A percentile compares a stretch with the other conserved stretches of the same genome.
phyloP scores from a whole-genome alignment of 495 filamentous ascomycete species.

The Penicillium paradoxum region DNA sequence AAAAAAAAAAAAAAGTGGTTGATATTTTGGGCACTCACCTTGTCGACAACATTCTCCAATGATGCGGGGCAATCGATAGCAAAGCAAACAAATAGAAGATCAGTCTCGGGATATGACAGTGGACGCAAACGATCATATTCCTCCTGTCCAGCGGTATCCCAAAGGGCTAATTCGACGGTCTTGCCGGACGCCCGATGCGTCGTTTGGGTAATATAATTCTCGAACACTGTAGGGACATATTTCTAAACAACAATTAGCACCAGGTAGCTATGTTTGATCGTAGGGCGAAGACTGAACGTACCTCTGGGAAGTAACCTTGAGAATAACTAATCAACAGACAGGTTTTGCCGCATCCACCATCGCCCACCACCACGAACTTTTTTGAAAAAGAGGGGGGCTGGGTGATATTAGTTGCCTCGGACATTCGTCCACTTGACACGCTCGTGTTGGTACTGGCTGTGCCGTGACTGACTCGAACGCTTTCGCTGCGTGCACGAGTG shows the following conservation, averaged over 20 bases:
- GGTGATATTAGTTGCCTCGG: constrained; percentile 77
- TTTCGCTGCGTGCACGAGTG: constrained; percentile 53
- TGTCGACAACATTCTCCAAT: constrained; percentile 96
- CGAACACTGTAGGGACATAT: constrained; percentile 99
- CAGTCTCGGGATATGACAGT: constrained; percentile 95
- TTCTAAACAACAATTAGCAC: constrained; percentile 55
- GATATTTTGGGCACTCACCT: constrained; percentile 53
- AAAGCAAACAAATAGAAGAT: constrained; percentile 97
- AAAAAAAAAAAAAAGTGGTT: no score
- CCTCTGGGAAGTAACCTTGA: constrained; percentile 97
- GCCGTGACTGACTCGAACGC: constrained; percentile 66
- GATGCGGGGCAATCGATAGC: constrained; percentile 98
- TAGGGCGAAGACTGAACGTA: constrained; percentile 31
- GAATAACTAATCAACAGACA: constrained; percentile 97
- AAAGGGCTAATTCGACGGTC: constrained; percentile 90
- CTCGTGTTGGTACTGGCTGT: constrained; percentile 76
- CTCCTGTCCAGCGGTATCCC: constrained; percentile 98
- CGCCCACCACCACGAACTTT: constrained; percentile 97
- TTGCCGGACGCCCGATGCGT: constrained; percentile 81
- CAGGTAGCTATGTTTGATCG: neutral
- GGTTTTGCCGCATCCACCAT: constrained; percentile 98
- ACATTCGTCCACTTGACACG: constrained; percentile 60
- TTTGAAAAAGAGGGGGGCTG: constrained; percentile 90
- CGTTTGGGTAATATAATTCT: constrained; percentile 98
- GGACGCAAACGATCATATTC: constrained; percentile 96